phyloP scores from a whole-genome alignment of 768 basidiomycete genomes.

The Pulveroboletus sp. region DNA sequence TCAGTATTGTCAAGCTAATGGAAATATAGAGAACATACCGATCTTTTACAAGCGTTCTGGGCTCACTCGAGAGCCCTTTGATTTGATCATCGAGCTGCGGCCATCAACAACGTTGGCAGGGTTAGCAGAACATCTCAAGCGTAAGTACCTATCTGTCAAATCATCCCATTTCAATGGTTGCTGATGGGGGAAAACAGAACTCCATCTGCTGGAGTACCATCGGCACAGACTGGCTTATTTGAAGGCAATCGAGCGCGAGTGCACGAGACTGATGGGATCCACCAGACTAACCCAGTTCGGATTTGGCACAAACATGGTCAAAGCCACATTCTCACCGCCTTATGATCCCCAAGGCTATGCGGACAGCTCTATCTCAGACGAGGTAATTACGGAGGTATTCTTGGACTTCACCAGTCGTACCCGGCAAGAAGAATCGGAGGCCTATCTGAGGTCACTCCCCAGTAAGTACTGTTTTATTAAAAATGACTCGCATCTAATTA shows the following conservation, averaged over 20 bases:
- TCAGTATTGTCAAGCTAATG: no score
- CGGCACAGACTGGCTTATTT: neutral
- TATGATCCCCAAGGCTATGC: no score
- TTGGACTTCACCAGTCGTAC: neutral
- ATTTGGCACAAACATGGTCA: no score
- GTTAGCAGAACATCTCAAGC: neutral
- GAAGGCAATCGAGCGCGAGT: no score
- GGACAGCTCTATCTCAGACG: neutral
- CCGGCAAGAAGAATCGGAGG: neutral
- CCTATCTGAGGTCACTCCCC: neutral
- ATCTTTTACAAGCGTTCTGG: no score
- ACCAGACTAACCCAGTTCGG: no score
- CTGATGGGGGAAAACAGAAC: no score
- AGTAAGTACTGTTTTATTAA: neutral
- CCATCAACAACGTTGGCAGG: neutral
- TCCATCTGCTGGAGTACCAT: slow-evolving; percentile 2
- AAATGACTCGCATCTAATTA: no score
- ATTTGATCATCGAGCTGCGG: neutral
- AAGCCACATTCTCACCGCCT: no score
- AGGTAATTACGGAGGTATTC: neutral
- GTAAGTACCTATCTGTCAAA: neutral
- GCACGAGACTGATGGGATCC: no score
- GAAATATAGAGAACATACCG: no score
- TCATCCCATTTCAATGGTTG: no score
- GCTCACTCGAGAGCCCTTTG: neutral